Percentiles rank a stretch among this genome's conserved stretches.
These are phyloP conservation scores for Pseudomonodictys pantanalensis DNA, from an alignment of 495 filamentous ascomycete genomes.

Conservation along the genomic window DNA sequence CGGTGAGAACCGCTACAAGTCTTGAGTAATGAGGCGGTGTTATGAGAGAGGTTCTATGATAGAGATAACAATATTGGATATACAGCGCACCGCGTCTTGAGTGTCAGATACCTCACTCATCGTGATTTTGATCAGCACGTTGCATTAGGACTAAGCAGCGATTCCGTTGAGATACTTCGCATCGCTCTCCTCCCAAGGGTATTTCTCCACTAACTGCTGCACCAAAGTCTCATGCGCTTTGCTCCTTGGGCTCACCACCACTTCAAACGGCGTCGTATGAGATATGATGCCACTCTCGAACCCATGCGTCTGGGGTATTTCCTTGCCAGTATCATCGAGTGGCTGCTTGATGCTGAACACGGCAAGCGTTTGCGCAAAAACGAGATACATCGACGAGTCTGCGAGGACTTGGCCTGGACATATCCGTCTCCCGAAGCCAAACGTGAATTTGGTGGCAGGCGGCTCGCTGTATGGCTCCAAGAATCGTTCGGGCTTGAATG, in stretches of 20 bases:
- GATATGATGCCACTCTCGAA: background rate
- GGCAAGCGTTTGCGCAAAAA: background rate
- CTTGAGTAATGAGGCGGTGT: too few relatives aligned
- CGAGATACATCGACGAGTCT: constrained; percentile 30
- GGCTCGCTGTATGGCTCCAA: constrained; percentile 37
- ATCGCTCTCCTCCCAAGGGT: background rate
- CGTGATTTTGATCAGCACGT: background rate
- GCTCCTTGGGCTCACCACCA: background rate
- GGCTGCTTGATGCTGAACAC: background rate
- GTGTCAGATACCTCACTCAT: too few relatives aligned
- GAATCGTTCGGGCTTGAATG: constrained; percentile 46
- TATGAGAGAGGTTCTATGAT: too few relatives aligned
- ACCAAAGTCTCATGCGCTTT: background rate
- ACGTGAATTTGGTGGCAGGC: constrained; percentile 37
- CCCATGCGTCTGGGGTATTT: background rate
- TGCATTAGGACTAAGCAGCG: background rate
- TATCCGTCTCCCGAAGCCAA: constrained; percentile 45
- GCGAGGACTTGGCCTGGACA: constrained; percentile 45
- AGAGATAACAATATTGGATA: too few relatives aligned
- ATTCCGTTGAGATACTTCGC: background rate
- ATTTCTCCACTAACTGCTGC: background rate
- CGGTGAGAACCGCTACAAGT: too few relatives aligned
- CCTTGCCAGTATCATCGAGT: background rate
- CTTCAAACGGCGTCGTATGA: background rate
- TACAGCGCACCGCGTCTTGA: too few relatives aligned